Evolutionary conservation across 2,329 filamentous ascomycete genomes (phyloP), one percentile per base, ranked within the genome.

Genomic region (Trichoderma sp.): DNA sequence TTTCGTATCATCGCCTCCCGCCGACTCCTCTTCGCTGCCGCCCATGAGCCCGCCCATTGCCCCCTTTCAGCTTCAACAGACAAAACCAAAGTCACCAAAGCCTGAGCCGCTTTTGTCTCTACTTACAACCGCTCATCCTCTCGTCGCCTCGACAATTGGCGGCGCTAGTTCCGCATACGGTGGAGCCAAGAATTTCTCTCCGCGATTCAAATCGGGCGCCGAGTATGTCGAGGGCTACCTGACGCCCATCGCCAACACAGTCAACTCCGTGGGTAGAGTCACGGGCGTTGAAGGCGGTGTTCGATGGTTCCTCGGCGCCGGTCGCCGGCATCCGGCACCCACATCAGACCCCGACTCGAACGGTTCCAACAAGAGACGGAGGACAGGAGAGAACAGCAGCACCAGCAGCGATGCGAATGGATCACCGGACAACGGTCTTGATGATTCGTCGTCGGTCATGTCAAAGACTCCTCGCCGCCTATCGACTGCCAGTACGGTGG

Each of bases 141-240:
- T 97, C 73, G 88, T 98, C 17, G 94, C 93, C 11, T 93, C 90
- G 32, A 94, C 94, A 0, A 95, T 97, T 76, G 93, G 93, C 75
- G 91, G 91, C 67, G 95, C 94, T 0, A 88, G 95, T 8, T 94
- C 92, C 1, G 93, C 93, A 1, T 98, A 98, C 80, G 91, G 92
- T 32, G 91, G 88, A 3, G 94, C 93, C 12, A 98, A 98, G 81
- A 93, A 95, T 75, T 97, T 95, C 77, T 97, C 94, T 1, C 94
- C 95, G 0, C 88, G 92, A 2, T 93, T 98, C 79, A 94, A 93
- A 80, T 92, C 93, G n/a, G 90, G 94, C 73, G 95, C 93, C 63
- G 94, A 97, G 79, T 94, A 97, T 76, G 91, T 98, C 23, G 95
- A 98, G 81, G 91, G 93, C 61, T 95, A 93, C 75, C 89, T 97